phyloP scores from a whole-genome alignment of 805 yeast species.

The Lipomyces starkeyi region DNA sequence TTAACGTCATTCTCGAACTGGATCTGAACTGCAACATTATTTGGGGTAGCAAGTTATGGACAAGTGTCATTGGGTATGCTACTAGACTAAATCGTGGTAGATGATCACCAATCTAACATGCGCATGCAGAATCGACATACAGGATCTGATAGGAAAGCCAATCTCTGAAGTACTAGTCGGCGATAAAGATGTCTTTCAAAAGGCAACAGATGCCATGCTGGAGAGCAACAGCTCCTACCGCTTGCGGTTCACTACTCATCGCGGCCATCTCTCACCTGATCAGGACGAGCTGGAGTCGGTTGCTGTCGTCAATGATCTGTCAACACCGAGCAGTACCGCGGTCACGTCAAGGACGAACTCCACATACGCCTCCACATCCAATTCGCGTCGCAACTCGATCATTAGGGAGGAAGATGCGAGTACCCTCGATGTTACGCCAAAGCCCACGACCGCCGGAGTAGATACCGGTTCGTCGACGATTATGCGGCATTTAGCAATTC shows the following conservation, averaged over 20 bases:
- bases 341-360: constrained; percentile 19
- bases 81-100: not conserved
- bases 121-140: constrained; percentile 27
- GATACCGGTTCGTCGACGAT: not conserved
- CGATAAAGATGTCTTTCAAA: constrained; percentile 40
- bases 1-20: constrained; percentile 79
- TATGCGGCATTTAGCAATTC: constrained; percentile 4
- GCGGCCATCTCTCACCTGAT: constrained; percentile 37
- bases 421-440: not conserved
- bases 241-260: constrained; percentile 33
- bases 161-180: constrained; percentile 41
- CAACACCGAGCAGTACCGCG: constrained; percentile 20
- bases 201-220: constrained; percentile 47
- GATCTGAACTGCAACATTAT: constrained; percentile 79
- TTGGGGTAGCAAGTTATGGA: constrained; percentile 81
- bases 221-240: constrained; percentile 40
- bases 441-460: constrained; percentile 5
- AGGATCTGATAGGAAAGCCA: constrained; percentile 37
- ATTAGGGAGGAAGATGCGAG: constrained; percentile 7
- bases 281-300: not conserved
- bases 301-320: not conserved
- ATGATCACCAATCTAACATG: not conserved
- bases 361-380: constrained; percentile 1
- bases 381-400: constrained; percentile 21
- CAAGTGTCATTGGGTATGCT: constrained; percentile 64